Evolutionary conservation across 108 stramenopile species (phyloP).

Genomic region (Nitzschia sp.): DNA sequence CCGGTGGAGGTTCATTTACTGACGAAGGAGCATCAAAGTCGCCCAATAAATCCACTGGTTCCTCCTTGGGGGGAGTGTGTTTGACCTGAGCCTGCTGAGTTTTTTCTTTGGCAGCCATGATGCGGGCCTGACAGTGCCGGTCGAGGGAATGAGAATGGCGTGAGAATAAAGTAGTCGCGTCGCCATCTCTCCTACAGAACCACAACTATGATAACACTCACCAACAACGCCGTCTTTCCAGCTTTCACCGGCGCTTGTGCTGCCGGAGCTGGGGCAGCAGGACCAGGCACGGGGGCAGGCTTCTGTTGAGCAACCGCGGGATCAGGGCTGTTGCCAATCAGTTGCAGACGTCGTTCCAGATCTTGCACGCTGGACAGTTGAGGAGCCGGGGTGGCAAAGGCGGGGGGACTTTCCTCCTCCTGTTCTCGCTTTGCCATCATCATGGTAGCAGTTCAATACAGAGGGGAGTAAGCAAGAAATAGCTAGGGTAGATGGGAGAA

Average conservation of each 20-base stretch:
- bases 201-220: conserved; percentile 31
- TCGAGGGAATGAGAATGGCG: not conserved
- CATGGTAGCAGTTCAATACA: too few relatives aligned
- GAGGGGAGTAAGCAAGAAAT: too few relatives aligned
- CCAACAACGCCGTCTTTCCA: conserved; percentile 71
- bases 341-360: conserved; percentile 65
- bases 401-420: conserved; percentile 20
- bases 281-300: not conserved
- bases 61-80: conserved; percentile 7
- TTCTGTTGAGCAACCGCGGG: conserved; percentile 4
- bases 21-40: conserved; percentile 43
- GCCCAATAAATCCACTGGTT: conserved; percentile 28
- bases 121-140: conserved; percentile 57
- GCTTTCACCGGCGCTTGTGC: conserved; percentile 19
- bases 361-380: conserved; percentile 54
- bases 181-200: not conserved
- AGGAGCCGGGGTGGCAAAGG: conserved; percentile 17
- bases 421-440: conserved; percentile 34
- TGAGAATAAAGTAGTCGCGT: not conserved
- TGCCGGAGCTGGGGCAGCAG: conserved; percentile 29
- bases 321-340: conserved; percentile 32
- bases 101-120: conserved; percentile 86
- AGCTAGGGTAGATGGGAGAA: too few relatives aligned
- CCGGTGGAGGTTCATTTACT: conserved; percentile 42
- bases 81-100: conserved; percentile 43